Evolutionary conservation across 768 basidiomycete genomes (phyloP).

Genomic region (Termitomyces sp.): DNA sequence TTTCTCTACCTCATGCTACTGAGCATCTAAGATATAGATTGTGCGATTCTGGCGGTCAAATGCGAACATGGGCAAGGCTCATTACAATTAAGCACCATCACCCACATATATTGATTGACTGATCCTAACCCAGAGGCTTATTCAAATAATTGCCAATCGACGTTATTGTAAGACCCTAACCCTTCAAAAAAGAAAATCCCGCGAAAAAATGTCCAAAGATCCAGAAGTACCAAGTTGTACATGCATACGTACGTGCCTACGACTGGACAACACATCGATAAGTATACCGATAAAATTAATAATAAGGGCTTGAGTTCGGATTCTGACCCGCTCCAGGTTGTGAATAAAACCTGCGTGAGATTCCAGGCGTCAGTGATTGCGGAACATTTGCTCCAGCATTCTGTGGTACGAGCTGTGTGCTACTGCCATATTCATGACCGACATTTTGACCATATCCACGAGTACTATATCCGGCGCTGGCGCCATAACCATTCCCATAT

Average conservation of each 20-base stretch:
- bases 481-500: background rate
- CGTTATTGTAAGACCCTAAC: background rate
- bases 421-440: slow-evolving; percentile 7
- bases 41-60: too few relatives aligned
- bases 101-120: too few relatives aligned
- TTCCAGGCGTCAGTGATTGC: slow-evolving; percentile 1
- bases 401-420: slow-evolving; percentile 3
- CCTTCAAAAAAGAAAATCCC: background rate
- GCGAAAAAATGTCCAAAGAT: background rate
- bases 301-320: background rate
- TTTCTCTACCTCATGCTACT: too few relatives aligned
- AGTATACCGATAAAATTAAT: background rate
- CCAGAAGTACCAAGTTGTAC: background rate
- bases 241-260: background rate
- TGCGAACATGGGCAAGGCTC: too few relatives aligned
- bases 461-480: background rate
- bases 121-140: background rate
- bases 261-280: background rate
- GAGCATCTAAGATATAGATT: too few relatives aligned
- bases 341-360: slow-evolving; percentile 2
- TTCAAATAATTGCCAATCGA: background rate
- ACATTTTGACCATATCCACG: background rate
- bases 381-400: background rate
- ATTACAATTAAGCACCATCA: too few relatives aligned
- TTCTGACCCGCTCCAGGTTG: background rate